Evolutionary conservation across 305 asterid genomes (phyloP).

Genomic region (Fraxinus latifolia): DNA sequence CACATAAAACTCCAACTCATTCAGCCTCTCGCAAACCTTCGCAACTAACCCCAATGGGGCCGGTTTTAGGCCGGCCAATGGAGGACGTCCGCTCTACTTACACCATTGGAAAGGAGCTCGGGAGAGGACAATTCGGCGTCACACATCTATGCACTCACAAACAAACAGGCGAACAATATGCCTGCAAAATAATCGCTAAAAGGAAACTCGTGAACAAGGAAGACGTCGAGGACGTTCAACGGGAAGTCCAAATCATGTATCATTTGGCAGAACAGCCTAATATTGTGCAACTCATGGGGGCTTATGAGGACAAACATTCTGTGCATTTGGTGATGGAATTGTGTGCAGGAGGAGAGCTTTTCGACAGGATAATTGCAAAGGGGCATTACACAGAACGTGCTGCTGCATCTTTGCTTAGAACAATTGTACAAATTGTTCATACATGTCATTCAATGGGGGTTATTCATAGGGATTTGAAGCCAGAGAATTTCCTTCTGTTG

Average conservation of each 20-base stretch:
- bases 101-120: conserved; percentile 19
- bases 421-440: conserved; percentile 5
- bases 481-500: conserved; percentile 44
- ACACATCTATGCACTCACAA: conserved; percentile 8
- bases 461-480: conserved; percentile 59
- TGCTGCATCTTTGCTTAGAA: neutral
- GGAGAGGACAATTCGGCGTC: conserved; percentile 22
- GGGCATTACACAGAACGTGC: conserved; percentile 17
- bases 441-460: conserved; percentile 43
- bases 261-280: conserved; percentile 20
- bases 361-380: conserved; percentile 15
- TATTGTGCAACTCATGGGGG: conserved; percentile 19
- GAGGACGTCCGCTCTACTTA: conserved; percentile 5
- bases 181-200: conserved; percentile 6
- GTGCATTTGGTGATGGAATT: neutral
- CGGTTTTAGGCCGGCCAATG: conserved; percentile 18
- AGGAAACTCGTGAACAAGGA: conserved; percentile 11
- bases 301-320: neutral
- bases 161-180: conserved; percentile 11
- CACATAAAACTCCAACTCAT: neutral
- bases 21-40: neutral
- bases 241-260: conserved; percentile 21
- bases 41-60: neutral
- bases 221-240: conserved; percentile 14
- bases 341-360: conserved; percentile 12